phyloP scores from a whole-genome alignment of 306 rosid species.

The Morella rubra region DNA sequence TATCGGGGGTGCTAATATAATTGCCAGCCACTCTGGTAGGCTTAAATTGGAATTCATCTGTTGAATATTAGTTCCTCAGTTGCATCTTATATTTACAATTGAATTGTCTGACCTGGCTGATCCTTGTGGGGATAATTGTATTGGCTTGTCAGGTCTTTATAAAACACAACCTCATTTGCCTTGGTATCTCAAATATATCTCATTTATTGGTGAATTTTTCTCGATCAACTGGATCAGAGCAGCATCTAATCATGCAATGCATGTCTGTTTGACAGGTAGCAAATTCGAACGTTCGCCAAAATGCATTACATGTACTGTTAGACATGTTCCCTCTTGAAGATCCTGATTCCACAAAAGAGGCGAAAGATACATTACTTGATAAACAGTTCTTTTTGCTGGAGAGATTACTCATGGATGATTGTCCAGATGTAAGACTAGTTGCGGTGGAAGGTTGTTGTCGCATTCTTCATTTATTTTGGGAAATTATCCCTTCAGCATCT shows the following conservation, averaged over 20 bases:
- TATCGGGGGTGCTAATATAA: background rate
- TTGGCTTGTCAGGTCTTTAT: constrained; percentile 1
- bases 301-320: constrained; percentile 78
- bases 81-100: background rate
- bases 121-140: constrained; percentile 3
- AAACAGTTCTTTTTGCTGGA: constrained; percentile 82
- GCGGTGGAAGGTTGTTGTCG: constrained; percentile 94
- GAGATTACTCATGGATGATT: constrained; percentile 68
- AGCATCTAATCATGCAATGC: constrained; percentile 8
- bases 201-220: constrained; percentile 12
- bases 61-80: background rate
- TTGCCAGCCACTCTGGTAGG: background rate
- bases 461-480: constrained; percentile 84
- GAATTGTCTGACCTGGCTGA: background rate
- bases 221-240: constrained; percentile 18
- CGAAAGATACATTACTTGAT: constrained; percentile 70
- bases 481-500: constrained; percentile 75
- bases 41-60: background rate
- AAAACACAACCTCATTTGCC: background rate
- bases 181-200: background rate
- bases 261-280: constrained; percentile 61
- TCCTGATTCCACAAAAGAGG: constrained; percentile 90
- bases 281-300: constrained; percentile 85
- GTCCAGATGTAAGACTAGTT: constrained; percentile 73
- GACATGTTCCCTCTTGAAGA: constrained; percentile 91